Evolutionary conservation across 2,329 filamentous ascomycete species (phyloP), one percentile per base, ranked within the genome.

Genomic region (Beauveria caledonica): DNA sequence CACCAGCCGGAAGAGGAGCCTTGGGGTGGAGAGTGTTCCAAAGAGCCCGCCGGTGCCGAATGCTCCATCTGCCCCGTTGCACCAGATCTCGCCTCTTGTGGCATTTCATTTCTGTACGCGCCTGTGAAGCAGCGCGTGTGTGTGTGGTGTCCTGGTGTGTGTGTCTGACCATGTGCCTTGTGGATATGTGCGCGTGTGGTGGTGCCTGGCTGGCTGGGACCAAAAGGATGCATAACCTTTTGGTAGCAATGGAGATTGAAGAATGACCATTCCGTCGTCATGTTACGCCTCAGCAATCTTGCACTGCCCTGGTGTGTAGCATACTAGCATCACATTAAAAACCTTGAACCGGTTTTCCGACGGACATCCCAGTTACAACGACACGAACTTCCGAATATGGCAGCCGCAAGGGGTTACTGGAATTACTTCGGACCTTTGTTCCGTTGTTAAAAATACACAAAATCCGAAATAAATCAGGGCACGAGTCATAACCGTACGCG

Each of bases 1-100:
- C 57, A 45, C 49, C 49, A 45, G 48, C 48, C 48, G 49, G 42
- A 21, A 58, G 45, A 52, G 57, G 27, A 29, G 44, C 27, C 21
- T 27, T 17, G 5, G 33, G 17, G 33, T 46, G 21, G 52, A 11
- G 25, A 19, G 25, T 48, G 44, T 48, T 44, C 27, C 42, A 49
- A 40, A 50, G 19, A 58, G 29, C 15, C 45, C 42, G 40, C 29
- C 9, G 44, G 10, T 58, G 44, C 45, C 55, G 55, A 57, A 40
- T 17, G 45, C 49, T 60, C 57, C 57, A 53, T 60, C 40, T 23
- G 57, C 57, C 57, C 57, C 57, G 40, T 60, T 53, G 57, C 40
- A 60, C 57, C 48, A 60, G 57, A 60, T 59, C 57, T 53, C 17
- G 23, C 48, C 13, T 8, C 10, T 50, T n/a, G 17, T 44, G 21